A percentile compares a stretch with the other conserved stretches of the same genome.
Evolutionary conservation across 2,329 filamentous ascomycete species (phyloP).

Genomic region (Elsinoe necatrix): DNA sequence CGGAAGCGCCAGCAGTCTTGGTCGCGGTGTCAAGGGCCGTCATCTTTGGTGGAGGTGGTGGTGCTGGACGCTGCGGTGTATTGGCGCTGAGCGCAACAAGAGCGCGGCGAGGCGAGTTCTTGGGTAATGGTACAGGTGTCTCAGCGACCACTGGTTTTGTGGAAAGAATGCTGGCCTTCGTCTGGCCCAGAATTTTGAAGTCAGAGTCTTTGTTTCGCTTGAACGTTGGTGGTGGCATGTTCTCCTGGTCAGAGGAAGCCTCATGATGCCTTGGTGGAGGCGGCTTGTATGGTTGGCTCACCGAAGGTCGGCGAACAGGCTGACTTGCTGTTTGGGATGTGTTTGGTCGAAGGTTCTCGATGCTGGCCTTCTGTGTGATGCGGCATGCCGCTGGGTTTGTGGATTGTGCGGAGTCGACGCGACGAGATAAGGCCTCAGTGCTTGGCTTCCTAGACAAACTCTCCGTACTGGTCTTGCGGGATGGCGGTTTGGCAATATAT

Average conservation of each 20-base stretch:
- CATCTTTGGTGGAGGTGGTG: constrained; percentile 85
- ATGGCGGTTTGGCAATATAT: constrained; percentile 21
- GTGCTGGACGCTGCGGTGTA: constrained; percentile 70
- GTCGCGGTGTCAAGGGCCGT: constrained; percentile 89
- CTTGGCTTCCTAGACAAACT: constrained; percentile 12
- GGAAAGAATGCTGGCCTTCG: constrained; percentile 45
- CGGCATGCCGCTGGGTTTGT: constrained; percentile 14
- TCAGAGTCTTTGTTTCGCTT: constrained; percentile 51
- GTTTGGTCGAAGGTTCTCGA: constrained; percentile 22
- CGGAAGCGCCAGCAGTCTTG: constrained; percentile 68
- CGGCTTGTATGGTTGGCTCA: constrained; percentile 39
- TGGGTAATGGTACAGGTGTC: constrained; percentile 30
- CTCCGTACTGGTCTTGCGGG: constrained; percentile 23
- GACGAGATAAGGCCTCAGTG: constrained; percentile 20
- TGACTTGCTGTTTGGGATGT: constrained; percentile 25
- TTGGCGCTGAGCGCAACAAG: constrained; percentile 51
- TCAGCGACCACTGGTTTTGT: constrained; percentile 35
- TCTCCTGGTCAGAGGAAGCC: constrained; percentile 71
- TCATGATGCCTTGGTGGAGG: constrained; percentile 46
- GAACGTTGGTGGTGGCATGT: constrained; percentile 64
- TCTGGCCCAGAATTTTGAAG: constrained; percentile 48
- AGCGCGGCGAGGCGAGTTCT: constrained; percentile 32
- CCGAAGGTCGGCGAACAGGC: constrained; percentile 32
- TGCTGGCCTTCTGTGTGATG: constrained; percentile 22
- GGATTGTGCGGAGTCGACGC: constrained; percentile 15